Evolutionary conservation across 257 asterid species (phyloP).

Genomic region (Przewalskia tangutica): DNA sequence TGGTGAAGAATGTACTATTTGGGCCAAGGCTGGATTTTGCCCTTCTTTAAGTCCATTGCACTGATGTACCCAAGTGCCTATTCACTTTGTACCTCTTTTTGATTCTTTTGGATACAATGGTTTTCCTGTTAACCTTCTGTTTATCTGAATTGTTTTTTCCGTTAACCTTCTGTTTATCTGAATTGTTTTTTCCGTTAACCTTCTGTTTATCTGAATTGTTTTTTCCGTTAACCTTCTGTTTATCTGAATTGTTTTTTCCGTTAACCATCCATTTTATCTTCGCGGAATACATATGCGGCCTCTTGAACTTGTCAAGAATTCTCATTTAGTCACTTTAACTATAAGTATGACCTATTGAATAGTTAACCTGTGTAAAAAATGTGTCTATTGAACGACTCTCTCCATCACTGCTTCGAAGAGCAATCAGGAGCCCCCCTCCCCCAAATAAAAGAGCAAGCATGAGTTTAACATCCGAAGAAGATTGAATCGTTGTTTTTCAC

Average conservation of each 20-base stretch:
- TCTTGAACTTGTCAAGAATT: too few relatives aligned
- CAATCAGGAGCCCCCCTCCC: too few relatives aligned
- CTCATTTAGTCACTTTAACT: too few relatives aligned
- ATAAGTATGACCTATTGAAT: too few relatives aligned
- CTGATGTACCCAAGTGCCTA: neutral
- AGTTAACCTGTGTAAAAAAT: too few relatives aligned
- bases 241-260: neutral
- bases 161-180: neutral
- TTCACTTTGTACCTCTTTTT: neutral
- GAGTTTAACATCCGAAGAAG: too few relatives aligned
- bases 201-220: neutral
- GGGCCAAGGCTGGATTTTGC: neutral
- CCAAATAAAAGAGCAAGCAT: too few relatives aligned
- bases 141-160: neutral
- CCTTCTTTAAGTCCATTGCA: neutral
- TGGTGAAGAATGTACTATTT: constrained; percentile 37
- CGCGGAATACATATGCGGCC: too few relatives aligned
- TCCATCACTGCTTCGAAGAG: too few relatives aligned
- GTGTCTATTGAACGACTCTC: too few relatives aligned
- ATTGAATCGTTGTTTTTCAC: too few relatives aligned
- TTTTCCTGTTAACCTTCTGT: neutral
- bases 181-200: neutral
- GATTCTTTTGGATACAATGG: neutral
- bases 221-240: neutral
- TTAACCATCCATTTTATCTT: too few relatives aligned